Evolutionary conservation across 2,329 filamentous ascomycete species (phyloP).

Genomic region (Diplocarpon rosae): DNA sequence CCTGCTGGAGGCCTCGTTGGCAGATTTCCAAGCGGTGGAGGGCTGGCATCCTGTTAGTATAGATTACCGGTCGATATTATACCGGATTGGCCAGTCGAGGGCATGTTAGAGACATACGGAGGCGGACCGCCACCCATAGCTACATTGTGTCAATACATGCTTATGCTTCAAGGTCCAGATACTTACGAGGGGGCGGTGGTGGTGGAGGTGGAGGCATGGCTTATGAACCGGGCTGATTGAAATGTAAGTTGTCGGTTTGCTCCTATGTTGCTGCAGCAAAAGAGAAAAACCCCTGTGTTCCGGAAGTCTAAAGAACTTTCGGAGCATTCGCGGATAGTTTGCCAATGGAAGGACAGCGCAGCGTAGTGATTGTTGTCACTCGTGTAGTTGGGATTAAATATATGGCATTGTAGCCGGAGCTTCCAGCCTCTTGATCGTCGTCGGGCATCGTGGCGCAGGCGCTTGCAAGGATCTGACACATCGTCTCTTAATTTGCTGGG

Average conservation of each 20-base stretch:
- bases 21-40: constrained; percentile 49
- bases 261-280: background rate
- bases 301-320: no score
- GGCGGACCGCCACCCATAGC: constrained; percentile 44
- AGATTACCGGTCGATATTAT: background rate
- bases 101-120: constrained; percentile 29
- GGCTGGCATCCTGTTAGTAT: constrained; percentile 24
- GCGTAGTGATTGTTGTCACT: no score
- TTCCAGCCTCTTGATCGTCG: constrained; percentile 6
- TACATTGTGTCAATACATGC: background rate
- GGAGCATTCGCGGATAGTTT: no score
- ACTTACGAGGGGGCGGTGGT: constrained; percentile 44
- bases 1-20: constrained; percentile 47
- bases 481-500: background rate
- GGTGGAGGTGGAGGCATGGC: constrained; percentile 34
- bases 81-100: background rate
- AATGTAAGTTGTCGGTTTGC: background rate
- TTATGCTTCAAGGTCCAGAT: background rate
- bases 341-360: no score
- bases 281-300: no score
- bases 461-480: background rate
- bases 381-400: background rate
- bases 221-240: background rate
- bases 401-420: background rate
- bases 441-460: background rate